phyloP scores from a whole-genome alignment of 352 stramenopile species.

The Pythium apleroticum region DNA sequence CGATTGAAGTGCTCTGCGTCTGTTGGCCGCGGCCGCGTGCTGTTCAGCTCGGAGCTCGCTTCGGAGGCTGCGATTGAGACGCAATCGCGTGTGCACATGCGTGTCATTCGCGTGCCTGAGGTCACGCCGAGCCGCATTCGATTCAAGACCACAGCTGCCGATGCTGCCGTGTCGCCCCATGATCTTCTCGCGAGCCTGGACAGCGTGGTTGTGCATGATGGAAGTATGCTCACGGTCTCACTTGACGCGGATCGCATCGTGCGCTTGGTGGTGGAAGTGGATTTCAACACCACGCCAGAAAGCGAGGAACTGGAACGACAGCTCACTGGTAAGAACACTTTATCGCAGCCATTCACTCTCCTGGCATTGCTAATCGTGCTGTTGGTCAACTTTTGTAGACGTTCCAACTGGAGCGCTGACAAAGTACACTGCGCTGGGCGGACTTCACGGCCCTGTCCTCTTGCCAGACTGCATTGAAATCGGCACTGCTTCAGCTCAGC shows the following conservation, averaged over 20 bases:
- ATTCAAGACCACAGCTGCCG: neutral
- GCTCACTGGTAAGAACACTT: constrained; percentile 40
- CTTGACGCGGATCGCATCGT: constrained; percentile 15
- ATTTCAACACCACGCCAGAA: constrained; percentile 47
- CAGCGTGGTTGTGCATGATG: constrained; percentile 7
- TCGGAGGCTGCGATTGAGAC: constrained; percentile 23
- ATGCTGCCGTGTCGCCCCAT: neutral
- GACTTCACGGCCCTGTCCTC: constrained; percentile 32
- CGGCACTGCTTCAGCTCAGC: constrained; percentile 29
- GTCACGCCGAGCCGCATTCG: constrained; percentile 7
- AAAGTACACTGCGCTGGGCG: constrained; percentile 59
- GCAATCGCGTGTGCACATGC: constrained; percentile 33
- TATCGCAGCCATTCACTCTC: neutral
- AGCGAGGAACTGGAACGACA: constrained; percentile 44
- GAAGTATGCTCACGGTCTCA: constrained; percentile 8
- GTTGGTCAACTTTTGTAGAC: constrained; percentile 31
- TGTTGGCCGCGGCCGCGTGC: constrained; percentile 37
- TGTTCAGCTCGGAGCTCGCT: constrained; percentile 34
- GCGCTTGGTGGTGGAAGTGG: constrained; percentile 25
- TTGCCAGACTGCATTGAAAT: constrained; percentile 35
- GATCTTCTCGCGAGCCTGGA: neutral
- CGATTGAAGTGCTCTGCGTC: constrained; percentile 38
- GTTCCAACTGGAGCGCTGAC: constrained; percentile 51
- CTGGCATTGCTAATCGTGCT: neutral
- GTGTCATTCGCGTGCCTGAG: constrained; percentile 56